phyloP scores from a whole-genome alignment of 208 protist species.

The Acanthamoeba healyi region DNA sequence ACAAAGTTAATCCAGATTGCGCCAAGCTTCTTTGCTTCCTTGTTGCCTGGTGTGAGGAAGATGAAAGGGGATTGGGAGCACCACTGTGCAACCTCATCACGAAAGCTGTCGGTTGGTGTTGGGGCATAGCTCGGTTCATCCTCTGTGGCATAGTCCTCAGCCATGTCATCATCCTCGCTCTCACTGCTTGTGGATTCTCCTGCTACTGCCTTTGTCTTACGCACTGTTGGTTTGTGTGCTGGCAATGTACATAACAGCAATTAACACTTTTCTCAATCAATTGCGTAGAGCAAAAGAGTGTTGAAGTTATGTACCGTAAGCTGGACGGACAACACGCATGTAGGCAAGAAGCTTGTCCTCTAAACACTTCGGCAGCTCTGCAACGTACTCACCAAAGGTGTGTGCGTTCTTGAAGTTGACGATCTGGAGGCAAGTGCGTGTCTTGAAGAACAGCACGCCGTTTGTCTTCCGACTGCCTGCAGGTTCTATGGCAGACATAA shows the following conservation, averaged over 20 bases:
- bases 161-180: background rate
- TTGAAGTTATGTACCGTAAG: no score
- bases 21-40: background rate
- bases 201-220: no score
- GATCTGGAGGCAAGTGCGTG: background rate
- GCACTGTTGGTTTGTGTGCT: no score
- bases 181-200: no score
- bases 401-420: background rate
- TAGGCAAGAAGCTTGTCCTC: background rate
- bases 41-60: slow-evolving; percentile 2
- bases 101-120: background rate
- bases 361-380: background rate
- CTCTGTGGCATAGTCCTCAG: background rate
- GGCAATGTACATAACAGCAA: no score
- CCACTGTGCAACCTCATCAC: background rate
- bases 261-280: no score
- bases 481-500: background rate
- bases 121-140: background rate
- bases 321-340: background rate
- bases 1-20: background rate
- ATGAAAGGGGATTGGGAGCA: background rate
- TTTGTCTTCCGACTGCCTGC: background rate
- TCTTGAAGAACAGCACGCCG: background rate
- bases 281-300: no score
- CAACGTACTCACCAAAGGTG: background rate